phyloP scores from a whole-genome alignment of 2,329 filamentous ascomycete genomes.

The Talaromyces sp. region DNA sequence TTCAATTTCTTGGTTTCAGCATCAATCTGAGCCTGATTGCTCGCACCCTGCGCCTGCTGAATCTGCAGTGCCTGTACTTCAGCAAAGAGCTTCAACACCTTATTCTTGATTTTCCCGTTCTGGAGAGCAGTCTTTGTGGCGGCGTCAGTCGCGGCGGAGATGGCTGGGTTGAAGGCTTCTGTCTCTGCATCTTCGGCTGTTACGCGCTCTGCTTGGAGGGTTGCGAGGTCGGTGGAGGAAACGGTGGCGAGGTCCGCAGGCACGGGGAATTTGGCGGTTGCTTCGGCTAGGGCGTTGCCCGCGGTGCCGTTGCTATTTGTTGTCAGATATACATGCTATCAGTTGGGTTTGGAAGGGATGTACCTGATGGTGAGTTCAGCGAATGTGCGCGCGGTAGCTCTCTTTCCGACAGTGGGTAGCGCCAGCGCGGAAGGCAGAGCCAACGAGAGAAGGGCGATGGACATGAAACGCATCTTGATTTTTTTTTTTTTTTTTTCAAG shows the following conservation, averaged over 20 bases:
- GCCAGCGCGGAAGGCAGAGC: background rate
- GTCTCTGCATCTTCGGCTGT: slow-evolving; percentile 2
- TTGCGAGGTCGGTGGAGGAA: background rate
- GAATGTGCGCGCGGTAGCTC: background rate
- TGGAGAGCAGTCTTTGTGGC: background rate
- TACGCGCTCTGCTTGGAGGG: background rate
- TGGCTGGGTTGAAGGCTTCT: background rate
- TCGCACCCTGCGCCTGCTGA: background rate
- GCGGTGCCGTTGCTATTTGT: background rate
- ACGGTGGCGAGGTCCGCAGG: background rate
- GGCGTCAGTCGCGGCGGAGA: background rate
- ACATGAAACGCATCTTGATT: background rate
- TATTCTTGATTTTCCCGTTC: background rate
- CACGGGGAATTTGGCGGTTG: background rate
- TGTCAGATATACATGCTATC: background rate
- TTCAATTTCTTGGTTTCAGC: background rate
- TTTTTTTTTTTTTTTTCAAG: background rate
- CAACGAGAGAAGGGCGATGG: background rate
- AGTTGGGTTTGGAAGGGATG: no score
- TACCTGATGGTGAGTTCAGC: background rate
- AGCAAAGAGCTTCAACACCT: background rate
- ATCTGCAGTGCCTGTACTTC: background rate
- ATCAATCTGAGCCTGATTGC: background rate
- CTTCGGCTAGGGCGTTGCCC: slow-evolving; percentile 1
- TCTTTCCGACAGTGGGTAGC: background rate